Conservation (phyloP, 257 asterid species). For the Pogostemon cablin region DNA sequence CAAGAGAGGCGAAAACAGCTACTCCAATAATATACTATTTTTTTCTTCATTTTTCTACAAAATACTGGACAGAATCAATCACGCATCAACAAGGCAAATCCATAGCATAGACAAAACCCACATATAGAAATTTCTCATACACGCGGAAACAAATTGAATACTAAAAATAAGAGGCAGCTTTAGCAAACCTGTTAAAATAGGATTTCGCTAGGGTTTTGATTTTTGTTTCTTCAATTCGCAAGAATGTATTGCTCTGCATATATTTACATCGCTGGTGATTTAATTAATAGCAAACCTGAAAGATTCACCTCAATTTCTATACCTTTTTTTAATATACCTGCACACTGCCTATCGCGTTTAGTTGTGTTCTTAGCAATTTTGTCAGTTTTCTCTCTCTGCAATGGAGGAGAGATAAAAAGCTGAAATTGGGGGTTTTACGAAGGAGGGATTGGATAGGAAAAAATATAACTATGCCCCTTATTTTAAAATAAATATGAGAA, state of each 20-base stretch:
- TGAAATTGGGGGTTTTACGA: constrained; percentile 48
- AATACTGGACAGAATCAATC: constrained; percentile 19
- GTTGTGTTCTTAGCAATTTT: constrained; percentile 30
- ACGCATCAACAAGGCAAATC: constrained; percentile 24
- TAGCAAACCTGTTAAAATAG: constrained; percentile 40
- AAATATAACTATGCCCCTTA: constrained; percentile 18
- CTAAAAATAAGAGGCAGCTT: constrained; percentile 26
- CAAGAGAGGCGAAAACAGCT: background rate
- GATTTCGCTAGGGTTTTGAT: constrained; percentile 46
- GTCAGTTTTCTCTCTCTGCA: constrained; percentile 34
- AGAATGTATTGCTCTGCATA: constrained; percentile 7
- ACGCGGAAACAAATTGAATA: constrained; percentile 18
- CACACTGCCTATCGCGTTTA: constrained; percentile 26
- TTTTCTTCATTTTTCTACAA: background rate
- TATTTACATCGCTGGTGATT: constrained; percentile 26
- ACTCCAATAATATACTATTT: background rate
- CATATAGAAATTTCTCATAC: constrained; percentile 9
- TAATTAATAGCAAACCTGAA: constrained; percentile 29
- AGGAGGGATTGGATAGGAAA: constrained; percentile 30
- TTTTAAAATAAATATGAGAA: constrained; percentile 16
- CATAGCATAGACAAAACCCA: constrained; percentile 26
- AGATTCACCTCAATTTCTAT: constrained; percentile 2
- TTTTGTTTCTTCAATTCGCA: constrained; percentile 32
- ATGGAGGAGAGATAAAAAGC: constrained; percentile 37
- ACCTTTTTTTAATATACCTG: background rate